Evolutionary conservation across 1,139 yeast genomes (phyloP), one percentile per base, ranked within the genome.

Genomic region (Kazachstania sp.): DNA sequence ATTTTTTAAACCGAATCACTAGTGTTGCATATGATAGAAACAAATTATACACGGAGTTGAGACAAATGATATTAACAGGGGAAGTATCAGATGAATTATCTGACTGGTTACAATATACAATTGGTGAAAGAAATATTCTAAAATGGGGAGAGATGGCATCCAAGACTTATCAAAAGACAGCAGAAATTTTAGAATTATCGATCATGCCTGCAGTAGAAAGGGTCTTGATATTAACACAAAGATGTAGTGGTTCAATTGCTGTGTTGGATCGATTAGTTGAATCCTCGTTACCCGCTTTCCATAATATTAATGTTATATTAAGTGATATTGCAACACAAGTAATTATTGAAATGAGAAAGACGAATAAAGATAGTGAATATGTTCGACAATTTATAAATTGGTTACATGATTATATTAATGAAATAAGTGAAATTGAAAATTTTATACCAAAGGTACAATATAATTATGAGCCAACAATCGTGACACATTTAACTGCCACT

Each of bases 91-190:
- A 45, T 8, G 67, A 69, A 3, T 63, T 78, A 3, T 67, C 66
- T 44, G 69, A 69, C 20, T 78, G 83, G 83, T 52, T 77, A 9
- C 69, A 71, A 18, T 73, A 73, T 37, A 64, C 71, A 26, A 69
- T 85, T 37, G 88, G 86, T 1, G 92, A 85, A 51, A 69, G 86
- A 51, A 88, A 87, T 12, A 64, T 78, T 39, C 80, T 78, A 53
- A 71, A 77, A 54, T 76, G 90, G 76, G 65, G 67, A 11, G 75
- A 74, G 48, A 51, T 74, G 20, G 83, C 84, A 0, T 69, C 46
- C 1, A 53, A 50, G 13, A 47, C 55, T 37, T 58, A 58, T 39
- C 50, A 55, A 29, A 57, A 56, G 35, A 43, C 51, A 18, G 48
- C 45, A n/a, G 59, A 61, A 44, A 46, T 61, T 1, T 43, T 57